A percentile compares a stretch with the other conserved stretches of the same genome.
Evolutionary conservation across 1,139 yeast species (phyloP).

Genomic region (Groenewaldozyma auringiensis): DNA sequence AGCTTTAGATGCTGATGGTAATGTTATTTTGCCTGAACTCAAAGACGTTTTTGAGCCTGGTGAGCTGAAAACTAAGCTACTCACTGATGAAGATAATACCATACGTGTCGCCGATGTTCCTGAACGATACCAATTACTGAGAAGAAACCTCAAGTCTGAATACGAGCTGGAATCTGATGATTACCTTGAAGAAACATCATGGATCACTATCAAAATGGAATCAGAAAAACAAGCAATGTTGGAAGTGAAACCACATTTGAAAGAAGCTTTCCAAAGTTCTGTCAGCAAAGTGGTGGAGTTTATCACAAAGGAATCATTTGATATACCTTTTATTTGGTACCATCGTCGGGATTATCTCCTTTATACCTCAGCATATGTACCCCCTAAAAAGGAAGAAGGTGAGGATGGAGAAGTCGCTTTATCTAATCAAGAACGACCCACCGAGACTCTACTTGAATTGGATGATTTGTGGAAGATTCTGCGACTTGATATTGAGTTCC

Average conservation of each 20-base stretch:
- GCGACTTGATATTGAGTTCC: slow-evolving; percentile 80
- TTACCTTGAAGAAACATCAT: slow-evolving; percentile 60
- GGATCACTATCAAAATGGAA: slow-evolving; percentile 51
- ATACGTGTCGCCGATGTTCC: slow-evolving; percentile 87
- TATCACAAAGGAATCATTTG: slow-evolving; percentile 68
- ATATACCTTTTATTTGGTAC: slow-evolving; percentile 95
- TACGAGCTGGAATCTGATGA: slow-evolving; percentile 61
- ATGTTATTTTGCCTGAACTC: slow-evolving; percentile 41
- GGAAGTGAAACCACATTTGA: slow-evolving; percentile 36
- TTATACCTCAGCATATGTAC: slow-evolving; percentile 34
- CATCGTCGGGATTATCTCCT: slow-evolving; percentile 86
- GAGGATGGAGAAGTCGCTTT: slow-evolving; percentile 51
- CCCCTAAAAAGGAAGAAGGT: slow-evolving; percentile 23
- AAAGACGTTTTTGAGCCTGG: slow-evolving; percentile 93
- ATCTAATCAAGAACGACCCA: slow-evolving; percentile 11
- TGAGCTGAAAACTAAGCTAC: slow-evolving; percentile 80
- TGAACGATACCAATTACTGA: slow-evolving; percentile 77
- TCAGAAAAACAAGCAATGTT: slow-evolving; percentile 20
- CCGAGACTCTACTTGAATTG: slow-evolving; percentile 38
- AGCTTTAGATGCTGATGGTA: slow-evolving; percentile 39
- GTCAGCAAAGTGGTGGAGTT: slow-evolving; percentile 74
- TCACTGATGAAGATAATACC: slow-evolving; percentile 86
- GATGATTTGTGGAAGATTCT: slow-evolving; percentile 92
- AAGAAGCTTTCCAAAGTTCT: slow-evolving; percentile 58
- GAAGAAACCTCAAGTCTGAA: slow-evolving; percentile 49